Conservation (phyloP, 371 early-diverging fungal species). For the Circinella minor region DNA sequence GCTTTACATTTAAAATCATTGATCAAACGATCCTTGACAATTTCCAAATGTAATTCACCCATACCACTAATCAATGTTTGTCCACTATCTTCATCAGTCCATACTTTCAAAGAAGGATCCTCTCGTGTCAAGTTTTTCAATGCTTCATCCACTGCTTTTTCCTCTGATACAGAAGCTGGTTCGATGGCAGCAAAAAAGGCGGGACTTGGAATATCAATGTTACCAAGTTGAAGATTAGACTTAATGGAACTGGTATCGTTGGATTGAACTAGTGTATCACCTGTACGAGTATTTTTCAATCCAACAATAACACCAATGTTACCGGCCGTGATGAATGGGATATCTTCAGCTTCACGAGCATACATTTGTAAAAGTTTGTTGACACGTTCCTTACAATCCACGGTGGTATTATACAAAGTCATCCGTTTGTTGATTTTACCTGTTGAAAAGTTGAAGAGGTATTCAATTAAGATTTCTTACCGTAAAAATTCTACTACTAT, state of each 20-base stretch:
- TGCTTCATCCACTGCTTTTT: slow-evolving; percentile 77
- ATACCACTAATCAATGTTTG: slow-evolving; percentile 93
- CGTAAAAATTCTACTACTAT: too few relatives aligned
- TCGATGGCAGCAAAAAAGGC: slow-evolving; percentile 91
- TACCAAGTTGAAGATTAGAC: slow-evolving; percentile 63
- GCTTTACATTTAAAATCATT: slow-evolving; percentile 83
- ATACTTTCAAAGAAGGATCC: slow-evolving; percentile 87
- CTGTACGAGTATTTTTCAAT: slow-evolving; percentile 86
- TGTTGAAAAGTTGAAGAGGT: background rate
- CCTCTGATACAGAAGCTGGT: slow-evolving; percentile 78
- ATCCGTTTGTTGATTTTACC: slow-evolving; percentile 69
- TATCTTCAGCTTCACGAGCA: slow-evolving; percentile 89
- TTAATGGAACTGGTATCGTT: slow-evolving; percentile 52
- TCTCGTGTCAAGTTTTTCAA: slow-evolving; percentile 79
- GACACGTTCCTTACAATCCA: slow-evolving; percentile 78
- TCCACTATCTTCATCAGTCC: slow-evolving; percentile 84
- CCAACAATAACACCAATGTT: slow-evolving; percentile 93
- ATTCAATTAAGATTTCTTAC: too few relatives aligned
- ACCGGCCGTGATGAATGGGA: slow-evolving; percentile 75
- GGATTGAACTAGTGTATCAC: slow-evolving; percentile 84
- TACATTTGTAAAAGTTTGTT: slow-evolving; percentile 90
- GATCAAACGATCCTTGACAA: slow-evolving; percentile 80
- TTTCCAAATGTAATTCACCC: slow-evolving; percentile 97
- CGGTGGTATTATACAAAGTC: slow-evolving; percentile 73
- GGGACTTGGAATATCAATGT: slow-evolving; percentile 86